Evolutionary conservation across 2,329 filamentous ascomycete genomes (phyloP).

Genomic region (Aspergillus flavus): DNA sequence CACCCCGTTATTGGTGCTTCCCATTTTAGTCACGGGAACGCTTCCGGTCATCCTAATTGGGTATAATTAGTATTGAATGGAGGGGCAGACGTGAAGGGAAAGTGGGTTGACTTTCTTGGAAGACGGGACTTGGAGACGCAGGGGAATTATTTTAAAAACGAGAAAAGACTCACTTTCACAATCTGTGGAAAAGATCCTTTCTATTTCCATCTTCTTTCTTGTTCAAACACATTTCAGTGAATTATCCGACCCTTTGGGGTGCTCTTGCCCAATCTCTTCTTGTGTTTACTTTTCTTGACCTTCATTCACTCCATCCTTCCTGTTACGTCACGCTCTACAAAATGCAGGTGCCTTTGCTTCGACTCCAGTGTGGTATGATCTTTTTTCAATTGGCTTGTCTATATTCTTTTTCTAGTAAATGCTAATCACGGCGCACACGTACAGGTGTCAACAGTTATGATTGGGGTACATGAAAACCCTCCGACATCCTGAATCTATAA

Average conservation of each 20-base stretch:
- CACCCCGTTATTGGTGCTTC: slow-evolving; percentile 19
- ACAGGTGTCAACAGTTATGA: slow-evolving; percentile 95
- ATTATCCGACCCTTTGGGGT: background rate
- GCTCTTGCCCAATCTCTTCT: background rate
- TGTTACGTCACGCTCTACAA: slow-evolving; percentile 23
- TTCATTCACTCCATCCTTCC: slow-evolving; percentile 3
- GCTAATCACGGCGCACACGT: background rate
- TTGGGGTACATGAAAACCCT: slow-evolving; percentile 67
- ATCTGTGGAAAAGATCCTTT: too few species aligned
- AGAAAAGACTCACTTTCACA: too few species aligned
- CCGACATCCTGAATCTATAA: background rate
- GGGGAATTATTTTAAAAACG: too few species aligned
- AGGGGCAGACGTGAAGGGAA: slow-evolving; percentile 15
- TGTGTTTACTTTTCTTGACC: slow-evolving; percentile 1
- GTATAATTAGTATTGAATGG: slow-evolving; percentile 11
- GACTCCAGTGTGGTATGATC: slow-evolving; percentile 64
- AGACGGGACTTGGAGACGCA: background rate
- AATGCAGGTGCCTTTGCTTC: slow-evolving; percentile 80
- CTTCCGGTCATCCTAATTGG: slow-evolving; percentile 23
- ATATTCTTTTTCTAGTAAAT: background rate
- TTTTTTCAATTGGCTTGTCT: background rate
- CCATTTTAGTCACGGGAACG: slow-evolving; percentile 19
- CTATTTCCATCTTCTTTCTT: background rate
- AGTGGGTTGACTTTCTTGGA: background rate
- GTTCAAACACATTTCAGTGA: background rate